Evolutionary conservation across 371 early-diverging fungal species (phyloP), one percentile per base, ranked within the genome.

Genomic region (Rhizopus sp.): DNA sequence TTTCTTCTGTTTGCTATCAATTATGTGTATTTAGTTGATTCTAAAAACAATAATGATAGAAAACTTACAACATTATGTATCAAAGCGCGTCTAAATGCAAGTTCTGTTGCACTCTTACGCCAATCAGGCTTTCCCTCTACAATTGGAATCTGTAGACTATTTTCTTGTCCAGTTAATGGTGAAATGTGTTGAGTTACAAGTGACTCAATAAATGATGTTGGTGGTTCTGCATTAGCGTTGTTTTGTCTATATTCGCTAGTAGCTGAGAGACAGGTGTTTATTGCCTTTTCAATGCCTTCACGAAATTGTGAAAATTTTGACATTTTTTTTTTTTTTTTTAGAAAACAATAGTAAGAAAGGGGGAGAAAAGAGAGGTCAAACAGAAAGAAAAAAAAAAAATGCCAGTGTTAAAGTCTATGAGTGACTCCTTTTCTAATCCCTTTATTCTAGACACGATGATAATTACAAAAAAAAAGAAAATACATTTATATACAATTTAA

Each of bases 21-120:
- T 4, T 17, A 10, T 35, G 35, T 16, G 8, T 33, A 5, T 39
- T 13, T 1, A 9, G 45, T 38, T 17, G 6, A 46, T 16, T 29
- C 35, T n/a, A 33, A 45, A 34, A 45, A 41, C 13, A 45, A 37
- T 37, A 10, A 2, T 2, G 2, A 23, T 23, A 23, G 23, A 23
- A 37, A 16, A 5, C 64, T 42, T 70, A 71, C 77, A 55, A 71
- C 61, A 38, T 69, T 49, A 17, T 60, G 40, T 15, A 75, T 55
- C 7, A 77, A 41, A 0, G 39, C 46, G 30, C 61, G 53, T 38
- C 75, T 68, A 55, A 75, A 71, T 7, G 67, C 62, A 46, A 68
- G 49, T 56, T 80, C 80, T 1, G 67, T 57, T n/a, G 70, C 75
- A 50, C 52, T 64, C 15, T 63, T 70, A 32, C 77, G 64, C 80